Evolutionary conservation across 2,329 filamentous ascomycete genomes (phyloP), one percentile per base, ranked within the genome.

Genomic region (Aspergillus persii): DNA sequence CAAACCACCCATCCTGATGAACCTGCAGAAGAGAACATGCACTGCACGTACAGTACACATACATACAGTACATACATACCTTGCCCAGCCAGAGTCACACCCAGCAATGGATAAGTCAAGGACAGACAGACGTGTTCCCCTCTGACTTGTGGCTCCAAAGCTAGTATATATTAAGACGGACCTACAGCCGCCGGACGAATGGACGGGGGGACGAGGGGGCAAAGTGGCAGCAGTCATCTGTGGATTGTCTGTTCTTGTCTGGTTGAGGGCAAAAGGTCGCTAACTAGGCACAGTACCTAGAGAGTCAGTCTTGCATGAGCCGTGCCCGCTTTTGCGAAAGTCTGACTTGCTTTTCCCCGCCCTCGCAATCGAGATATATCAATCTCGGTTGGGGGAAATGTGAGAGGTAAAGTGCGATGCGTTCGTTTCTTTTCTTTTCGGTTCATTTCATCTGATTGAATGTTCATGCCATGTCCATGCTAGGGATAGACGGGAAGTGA

Each of bases 61-160:
- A 23, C 2, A 23, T 23, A 23, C 18, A 23, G 18, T n/a, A n/a
- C 36, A 41, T n/a, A 41, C 36, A 41, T n/a, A 41, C 36, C 12
- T 4, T 15, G 11, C 36, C 36, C 12, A 15, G 36, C 36, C 15
- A 41, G 15, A 8, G 30, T 31, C 5, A 8, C 8, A 31, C 30
- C 30, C 36, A n/a, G n/a, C 36, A 41, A 41, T 12, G 12, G 15
- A 41, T 12, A n/a, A 5, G n/a, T n/a, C 3, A 41, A 5, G 12
- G 36, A 6, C 12, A 5, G 54, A 39, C 59, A 41, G 59, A 61
- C 59, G 59, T 61, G 59, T 61, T 59, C 54, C 44, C 53, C 54
- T 57, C 44, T 27, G 39, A 61, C 59, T 55, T 59, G 56, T 56
- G 56, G 44, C 50, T 33, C 36, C 3, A 12, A 31, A 18, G 5